Evolutionary conservation across 2,329 filamentous ascomycete genomes (phyloP), one percentile per base, ranked within the genome.

Genomic region (Penicillium sumatraense): DNA sequence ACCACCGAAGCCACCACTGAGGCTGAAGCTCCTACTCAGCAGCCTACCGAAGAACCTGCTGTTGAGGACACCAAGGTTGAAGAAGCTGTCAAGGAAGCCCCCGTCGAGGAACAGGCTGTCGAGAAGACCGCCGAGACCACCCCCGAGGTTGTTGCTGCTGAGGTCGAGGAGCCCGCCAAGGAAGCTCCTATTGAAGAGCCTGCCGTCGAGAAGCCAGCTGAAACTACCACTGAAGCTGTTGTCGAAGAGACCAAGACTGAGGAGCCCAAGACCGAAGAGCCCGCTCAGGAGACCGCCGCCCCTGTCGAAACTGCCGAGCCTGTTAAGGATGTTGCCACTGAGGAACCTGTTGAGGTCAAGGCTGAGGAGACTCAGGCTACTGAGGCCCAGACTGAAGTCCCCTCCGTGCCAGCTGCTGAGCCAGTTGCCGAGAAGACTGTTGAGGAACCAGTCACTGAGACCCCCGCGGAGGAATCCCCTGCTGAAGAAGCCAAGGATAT

Each of bases 11-110:
- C 21, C 16, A 8, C 52, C 26, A 56, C 57, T 31, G 49, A 76
- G 63, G 72, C 76, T 9, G 74, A 48, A n/a, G 21, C 75, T 38
- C 3, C 40, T n/a, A 18, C 40, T 16, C 23, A 44, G 13, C 23
- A 26, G 18, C 47, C 35, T 24, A 20, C 35, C 10, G 38, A 35
- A 13, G 46, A 56, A 29, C 35, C 53, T 29, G 20, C 26, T 2
- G 21, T 13, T 7, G 38, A 47, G 14, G 27, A 47, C 27, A 11
- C n/a, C 5, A 33, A 31, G 33, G 42, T 26, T 24, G 53, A 41
- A 21, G 41, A 57, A 29, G 14, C 54, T 48, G n/a, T n/a, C n/a
- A n/a, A n/a, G n/a, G n/a, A n/a, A n/a, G 42, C 38, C 11, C 38
- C 5, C 6, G 38, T 42, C 24, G 38, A n/a, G n/a, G n/a, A n/a